Conservation (phyloP, 305 asterid genomes). For the Solanum chacoense region DNA sequence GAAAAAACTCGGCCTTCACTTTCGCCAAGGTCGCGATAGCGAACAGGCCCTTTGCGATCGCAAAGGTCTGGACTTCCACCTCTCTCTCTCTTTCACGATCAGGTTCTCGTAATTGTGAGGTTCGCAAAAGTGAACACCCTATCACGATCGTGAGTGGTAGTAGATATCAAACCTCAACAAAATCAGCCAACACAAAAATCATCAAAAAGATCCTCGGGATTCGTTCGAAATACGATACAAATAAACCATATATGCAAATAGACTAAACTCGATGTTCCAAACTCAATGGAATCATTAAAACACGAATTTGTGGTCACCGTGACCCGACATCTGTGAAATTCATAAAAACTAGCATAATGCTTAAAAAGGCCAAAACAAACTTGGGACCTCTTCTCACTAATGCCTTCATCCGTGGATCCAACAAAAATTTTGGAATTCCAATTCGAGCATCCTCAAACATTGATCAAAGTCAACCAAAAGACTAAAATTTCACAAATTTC, state of each 20-base stretch:
- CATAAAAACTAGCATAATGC: too few species aligned
- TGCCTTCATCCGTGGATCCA: rapidly evolving
- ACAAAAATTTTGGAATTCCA: background rate
- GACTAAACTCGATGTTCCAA: background rate
- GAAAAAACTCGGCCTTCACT: background rate
- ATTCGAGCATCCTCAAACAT: too few species aligned
- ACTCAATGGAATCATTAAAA: background rate
- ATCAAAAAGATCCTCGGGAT: background rate
- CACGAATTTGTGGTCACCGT: background rate
- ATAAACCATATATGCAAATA: background rate
- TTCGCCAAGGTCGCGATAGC: background rate
- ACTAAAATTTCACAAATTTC: background rate
- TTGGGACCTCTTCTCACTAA: background rate
- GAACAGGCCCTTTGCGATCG: background rate
- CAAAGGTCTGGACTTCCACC: background rate
- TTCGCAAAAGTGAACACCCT: background rate
- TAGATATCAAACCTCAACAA: background rate
- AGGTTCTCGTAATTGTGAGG: too few species aligned
- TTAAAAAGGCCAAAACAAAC: too few species aligned
- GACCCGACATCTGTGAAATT: background rate
- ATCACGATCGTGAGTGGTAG: background rate
- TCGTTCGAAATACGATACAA: too few species aligned
- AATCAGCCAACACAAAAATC: background rate
- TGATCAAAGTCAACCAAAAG: background rate
- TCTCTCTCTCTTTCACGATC: too few species aligned